Percentiles rank a stretch among this genome's conserved stretches.
Evolutionary conservation across 257 asterid genomes (phyloP).

Genomic region (Solanum chilense): DNA sequence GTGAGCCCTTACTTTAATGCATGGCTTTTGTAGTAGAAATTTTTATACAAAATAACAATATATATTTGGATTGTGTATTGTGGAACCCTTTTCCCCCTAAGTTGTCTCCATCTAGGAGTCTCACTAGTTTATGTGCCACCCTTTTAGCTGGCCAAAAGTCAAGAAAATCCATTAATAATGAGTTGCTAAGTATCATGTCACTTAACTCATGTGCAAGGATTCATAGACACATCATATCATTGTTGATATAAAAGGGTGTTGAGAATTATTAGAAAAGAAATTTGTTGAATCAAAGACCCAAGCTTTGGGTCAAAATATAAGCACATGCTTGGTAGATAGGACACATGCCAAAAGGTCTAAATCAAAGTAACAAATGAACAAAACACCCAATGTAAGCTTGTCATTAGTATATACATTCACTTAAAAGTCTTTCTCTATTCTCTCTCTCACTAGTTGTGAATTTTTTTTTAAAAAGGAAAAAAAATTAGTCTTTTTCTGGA

Average conservation of each 20-base stretch:
- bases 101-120: conserved; percentile 63
- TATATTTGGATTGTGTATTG: conserved; percentile 8
- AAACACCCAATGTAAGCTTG: conserved; percentile 9
- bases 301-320: conserved; percentile 27
- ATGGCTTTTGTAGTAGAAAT: neutral
- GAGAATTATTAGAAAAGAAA: conserved; percentile 3
- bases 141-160: conserved; percentile 26
- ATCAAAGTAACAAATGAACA: conserved; percentile 8
- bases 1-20: neutral
- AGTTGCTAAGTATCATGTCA: conserved; percentile 16
- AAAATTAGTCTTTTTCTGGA: neutral
- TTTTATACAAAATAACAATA: neutral
- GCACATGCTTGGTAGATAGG: conserved; percentile 52
- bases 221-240: conserved; percentile 35
- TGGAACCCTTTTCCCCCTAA: conserved; percentile 15
- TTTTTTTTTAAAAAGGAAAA: neutral
- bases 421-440: neutral
- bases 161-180: conserved; percentile 9
- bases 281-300: neutral
- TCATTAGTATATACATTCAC: neutral
- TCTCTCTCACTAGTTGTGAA: neutral
- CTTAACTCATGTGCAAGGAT: conserved; percentile 40
- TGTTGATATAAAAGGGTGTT: conserved; percentile 5
- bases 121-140: conserved; percentile 24
- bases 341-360: conserved; percentile 30